Evolutionary conservation across 2,329 filamentous ascomycete species (phyloP), one percentile per base, ranked within the genome.

Genomic region (Alternaria panax): DNA sequence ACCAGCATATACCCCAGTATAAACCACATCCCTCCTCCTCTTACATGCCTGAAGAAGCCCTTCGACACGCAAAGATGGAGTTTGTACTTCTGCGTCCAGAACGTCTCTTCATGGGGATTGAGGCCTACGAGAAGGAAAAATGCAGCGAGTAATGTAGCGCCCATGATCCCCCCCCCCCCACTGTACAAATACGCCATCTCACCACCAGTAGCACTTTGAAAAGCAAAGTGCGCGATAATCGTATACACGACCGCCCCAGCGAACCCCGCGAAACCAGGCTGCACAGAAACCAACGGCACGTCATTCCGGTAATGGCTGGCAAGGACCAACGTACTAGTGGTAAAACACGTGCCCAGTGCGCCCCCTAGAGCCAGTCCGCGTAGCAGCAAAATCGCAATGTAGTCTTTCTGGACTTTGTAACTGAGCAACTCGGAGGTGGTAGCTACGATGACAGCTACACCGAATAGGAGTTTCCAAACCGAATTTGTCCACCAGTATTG

Each of bases 241-340:
- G 66, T 68, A 32, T 73, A 68, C 0, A 68, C 45, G 1, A 62
- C 11, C 0, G 62, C 63, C 2, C 71, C 73, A 3, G 58, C 11
- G n/a, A 70, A 62, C 0, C 59, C 70, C 3, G 59, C 57, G 7
- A 50, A 67, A 0, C 61, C 63, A 1, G 76, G 71, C 9, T 76
- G 74, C 34, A 75, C 69, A 3, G 75, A 78, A 38, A 77, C 76
- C 4, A 79, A 64, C 1, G 77, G 72, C 3, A 71, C 25, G 12
- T 74, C 58, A 34, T 65, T 57, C 22, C 51, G 59, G 47, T 70
- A 75, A 38, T 75, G 73, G 2, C 55, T 57, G 1, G 65, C 65
- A 2, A 73, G 60, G 5, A 59, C 59, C 1, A 67, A 46, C 8
- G 57, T 64, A 4, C 62, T 59, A 1, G 67, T 8, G 1, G 63